Evolutionary conservation across 2,329 filamentous ascomycete species (phyloP).

Genomic region (Knoxdaviesia proteae): DNA sequence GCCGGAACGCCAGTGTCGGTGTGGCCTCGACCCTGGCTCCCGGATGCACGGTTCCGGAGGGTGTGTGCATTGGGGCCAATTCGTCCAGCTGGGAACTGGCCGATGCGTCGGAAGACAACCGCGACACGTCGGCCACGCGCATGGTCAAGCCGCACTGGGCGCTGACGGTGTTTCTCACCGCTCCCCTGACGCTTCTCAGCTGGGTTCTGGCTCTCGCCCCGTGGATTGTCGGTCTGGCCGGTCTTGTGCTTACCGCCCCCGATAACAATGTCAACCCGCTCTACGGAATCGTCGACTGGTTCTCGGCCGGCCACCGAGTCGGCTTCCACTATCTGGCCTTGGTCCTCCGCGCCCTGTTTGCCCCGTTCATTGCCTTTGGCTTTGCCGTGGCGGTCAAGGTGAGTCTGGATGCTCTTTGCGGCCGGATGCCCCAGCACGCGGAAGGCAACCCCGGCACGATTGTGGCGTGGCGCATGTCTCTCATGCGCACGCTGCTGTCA

Average conservation of each 20-base stretch:
- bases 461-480: constrained; percentile 20
- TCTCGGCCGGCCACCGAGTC: constrained; percentile 22
- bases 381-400: constrained; percentile 19
- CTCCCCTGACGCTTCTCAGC: constrained; percentile 18
- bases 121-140: constrained; percentile 17
- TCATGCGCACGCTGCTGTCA: constrained; percentile 24
- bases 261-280: constrained; percentile 14
- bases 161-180: constrained; percentile 18
- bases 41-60: constrained; percentile 23
- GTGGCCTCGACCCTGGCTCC: constrained; percentile 27
- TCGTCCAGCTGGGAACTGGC: constrained; percentile 34
- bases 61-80: constrained; percentile 32
- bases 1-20: constrained; percentile 24
- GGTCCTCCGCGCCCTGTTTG: constrained; percentile 16
- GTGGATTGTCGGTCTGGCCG: constrained; percentile 21
- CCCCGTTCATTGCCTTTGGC: constrained; percentile 22
- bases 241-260: constrained; percentile 20
- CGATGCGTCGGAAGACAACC: constrained; percentile 24
- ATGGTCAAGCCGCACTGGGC: constrained; percentile 23
- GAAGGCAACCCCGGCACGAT: constrained; percentile 13
- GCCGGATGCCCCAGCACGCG: constrained; percentile 14
- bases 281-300: constrained; percentile 24
- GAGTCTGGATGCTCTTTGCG: constrained; percentile 18
- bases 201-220: constrained; percentile 23
- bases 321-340: constrained; percentile 28